Evolutionary conservation across 2,329 filamentous ascomycete genomes (phyloP), one percentile per base, ranked within the genome.

Genomic region (Fusarium marasasianum): DNA sequence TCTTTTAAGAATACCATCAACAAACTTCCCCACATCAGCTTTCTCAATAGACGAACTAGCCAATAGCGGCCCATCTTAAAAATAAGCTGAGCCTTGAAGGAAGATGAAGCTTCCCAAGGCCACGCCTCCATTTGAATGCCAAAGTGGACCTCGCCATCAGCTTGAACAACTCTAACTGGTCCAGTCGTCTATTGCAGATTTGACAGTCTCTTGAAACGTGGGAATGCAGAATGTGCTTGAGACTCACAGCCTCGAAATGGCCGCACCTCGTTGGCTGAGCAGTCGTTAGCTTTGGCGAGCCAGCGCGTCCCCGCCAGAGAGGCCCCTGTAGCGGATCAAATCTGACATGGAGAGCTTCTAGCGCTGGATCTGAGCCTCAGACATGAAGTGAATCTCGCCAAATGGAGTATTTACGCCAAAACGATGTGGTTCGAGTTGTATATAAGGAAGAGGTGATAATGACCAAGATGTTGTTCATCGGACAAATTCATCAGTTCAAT

Each of bases 201-300:
- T 40, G 22, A 38, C n/a, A 22, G 43, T 31, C 37, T 35, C 33
- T 59, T 48, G 41, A 24, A 59, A 47, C 53, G 22, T 35, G 26
- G 58, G 31, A 69, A 53, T 43, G 44, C 56, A 24, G 64, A 35
- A 20, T 14, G 15, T 40, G 44, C 44, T 41, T 51, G 40, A 45
- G n/a, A 9, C 41, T 57, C 40, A 57, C 65, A 53, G 66, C 65
- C 65, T 51, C 66, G 26, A 58, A 44, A 61, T 31, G 67, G 63
- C 29, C n/a, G 20, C 29, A 38, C 14, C 33, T 56, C 54, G 53
- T 72, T 63, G 70, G 68, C 58, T 70, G 60, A 71, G 38, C 40
- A 37, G 56, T 33, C 37, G 24, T 72, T 75, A 74, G 64, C 72
- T 60, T 74, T 74, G 71, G 72, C 72, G 71, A 74, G 72, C 72